These are phyloP conservation scores for Saccharomycopsis fodiens DNA, from an alignment of 805 yeast genomes.

Conservation along the genomic window DNA sequence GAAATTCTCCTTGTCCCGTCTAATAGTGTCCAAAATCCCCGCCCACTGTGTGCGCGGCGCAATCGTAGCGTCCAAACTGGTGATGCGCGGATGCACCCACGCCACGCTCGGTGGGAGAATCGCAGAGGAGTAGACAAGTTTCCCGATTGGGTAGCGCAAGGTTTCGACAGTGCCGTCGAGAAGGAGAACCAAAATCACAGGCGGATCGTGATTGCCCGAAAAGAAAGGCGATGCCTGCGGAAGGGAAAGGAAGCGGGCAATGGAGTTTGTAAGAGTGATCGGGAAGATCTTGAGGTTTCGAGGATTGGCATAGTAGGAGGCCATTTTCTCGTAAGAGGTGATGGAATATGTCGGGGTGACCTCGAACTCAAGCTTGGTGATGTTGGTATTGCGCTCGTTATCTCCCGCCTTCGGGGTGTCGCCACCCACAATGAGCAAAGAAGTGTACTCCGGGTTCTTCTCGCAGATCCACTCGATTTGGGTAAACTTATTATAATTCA, in stretches of 20 bases:
- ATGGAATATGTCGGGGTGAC: constrained; percentile 69
- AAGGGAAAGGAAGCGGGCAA: constrained; percentile 45
- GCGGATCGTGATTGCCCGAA: constrained; percentile 73
- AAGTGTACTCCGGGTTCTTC: constrained; percentile 72
- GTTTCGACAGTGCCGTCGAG: constrained; percentile 61
- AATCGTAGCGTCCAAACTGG: constrained; percentile 45
- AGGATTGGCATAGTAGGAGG: constrained; percentile 60
- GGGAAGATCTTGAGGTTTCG: constrained; percentile 50
- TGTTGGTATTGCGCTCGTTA: constrained; percentile 22
- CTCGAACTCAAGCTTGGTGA: constrained; percentile 68
- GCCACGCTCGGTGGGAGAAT: constrained; percentile 76
- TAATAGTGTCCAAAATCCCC: constrained; percentile 59
- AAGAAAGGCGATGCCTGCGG: constrained; percentile 66
- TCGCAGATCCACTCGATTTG: constrained; percentile 73
- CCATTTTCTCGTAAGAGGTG: constrained; percentile 80
- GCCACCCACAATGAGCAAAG: constrained; percentile 65
- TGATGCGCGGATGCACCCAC: constrained; percentile 68
- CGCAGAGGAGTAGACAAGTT: constrained; percentile 42
- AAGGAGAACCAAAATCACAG: constrained; percentile 48
- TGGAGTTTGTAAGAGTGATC: constrained; percentile 37
- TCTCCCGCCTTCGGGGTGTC: constrained; percentile 38
- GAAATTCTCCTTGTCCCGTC: constrained; percentile 17
- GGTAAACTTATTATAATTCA: constrained; percentile 35
- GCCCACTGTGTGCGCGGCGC: constrained; percentile 67
- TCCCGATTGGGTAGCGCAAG: constrained; percentile 50